A percentile compares a stretch with the other conserved stretches of the same genome.
Conservation (phyloP, 148 eudicot genomes). For the Rhododendron henanense region DNA sequence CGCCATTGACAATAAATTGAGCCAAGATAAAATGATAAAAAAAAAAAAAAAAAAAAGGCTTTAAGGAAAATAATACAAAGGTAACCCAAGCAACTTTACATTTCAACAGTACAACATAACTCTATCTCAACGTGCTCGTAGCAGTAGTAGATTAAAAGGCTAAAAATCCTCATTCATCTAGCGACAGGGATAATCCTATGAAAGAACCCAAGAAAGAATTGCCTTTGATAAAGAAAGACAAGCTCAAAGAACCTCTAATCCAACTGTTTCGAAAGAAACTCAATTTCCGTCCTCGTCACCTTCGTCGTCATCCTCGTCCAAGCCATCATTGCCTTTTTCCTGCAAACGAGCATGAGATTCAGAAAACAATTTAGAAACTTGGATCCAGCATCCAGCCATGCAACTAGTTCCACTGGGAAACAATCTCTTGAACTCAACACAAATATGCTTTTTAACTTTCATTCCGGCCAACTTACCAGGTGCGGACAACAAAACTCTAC, state of each 20-base stretch:
- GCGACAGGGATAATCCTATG: background rate
- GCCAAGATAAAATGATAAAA: too few species aligned
- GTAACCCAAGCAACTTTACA: background rate
- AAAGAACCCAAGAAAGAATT: background rate
- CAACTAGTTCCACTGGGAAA: background rate
- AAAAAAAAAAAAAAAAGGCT: too few species aligned
- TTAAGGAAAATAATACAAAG: background rate
- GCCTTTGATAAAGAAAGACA: background rate
- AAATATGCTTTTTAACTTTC: background rate
- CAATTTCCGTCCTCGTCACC: constrained; percentile 13
- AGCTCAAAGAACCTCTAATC: background rate
- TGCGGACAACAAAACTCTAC: background rate
- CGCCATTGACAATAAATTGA: too few species aligned
- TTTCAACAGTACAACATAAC: background rate
- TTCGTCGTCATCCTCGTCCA: constrained; percentile 23
- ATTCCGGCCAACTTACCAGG: background rate
- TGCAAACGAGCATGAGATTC: constrained; percentile 7
- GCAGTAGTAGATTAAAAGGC: background rate
- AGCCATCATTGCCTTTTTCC: constrained; percentile 31
- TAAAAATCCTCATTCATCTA: background rate
- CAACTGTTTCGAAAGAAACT: background rate
- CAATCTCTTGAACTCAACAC: background rate
- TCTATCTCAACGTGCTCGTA: background rate
- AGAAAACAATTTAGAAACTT: background rate
- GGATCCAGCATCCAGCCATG: background rate